Base-by-base conservation (phyloP, 768 basidiomycete genomes). In the Coprinellus aureogranulatus region DNA sequence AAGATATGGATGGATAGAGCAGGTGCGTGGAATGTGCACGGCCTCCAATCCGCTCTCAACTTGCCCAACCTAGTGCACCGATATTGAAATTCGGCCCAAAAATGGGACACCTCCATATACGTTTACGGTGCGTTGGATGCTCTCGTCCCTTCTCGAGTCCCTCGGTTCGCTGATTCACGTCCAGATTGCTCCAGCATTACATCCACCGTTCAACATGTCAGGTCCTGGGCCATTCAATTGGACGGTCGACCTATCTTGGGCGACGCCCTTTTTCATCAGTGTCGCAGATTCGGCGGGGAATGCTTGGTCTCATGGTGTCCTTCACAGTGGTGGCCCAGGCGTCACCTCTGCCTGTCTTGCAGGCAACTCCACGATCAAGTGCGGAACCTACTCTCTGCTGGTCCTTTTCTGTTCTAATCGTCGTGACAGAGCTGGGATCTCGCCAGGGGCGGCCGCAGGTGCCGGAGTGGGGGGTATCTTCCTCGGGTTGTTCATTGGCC, bases 61-160 rank as follows among this genome's bases (percentile, higher is more conserved):
- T 49, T 52, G 30, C 51, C 30, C 31, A 48, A 45, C 55, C 30
- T 6, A 86, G 83, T 87, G 86, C 64, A 80, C 81, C 6, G 83
- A 86, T 62, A 77, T 87, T 28, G 73, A 77, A 16, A 61, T 86
- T 41, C 72, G 70, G 2, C 79, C 84, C 2, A 77, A 72, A 49
- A 84, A 83, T 60, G 85, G 85, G 16, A 84, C 81, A 3, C 78
- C 82, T 0, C 85, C 85, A 11, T 87, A 79, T 62, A 84, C 73
- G 0, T 68, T 86, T 53, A 85, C 82, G 18, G 85, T 82, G 60
- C 34, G 14, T 34, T 34, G 8, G 14, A 6, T 14, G 64, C 4
- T 34, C 2, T 34, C 34, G 31, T 37, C 14, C 20, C 14, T 28
- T 20, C 44, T n/a, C n/a, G 40, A 61, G 30, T 41, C 25, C 23